Evolutionary conservation across 2,329 filamentous ascomycete genomes (phyloP), one percentile per base, ranked within the genome.

Genomic region (Phialocephala subalpina): DNA sequence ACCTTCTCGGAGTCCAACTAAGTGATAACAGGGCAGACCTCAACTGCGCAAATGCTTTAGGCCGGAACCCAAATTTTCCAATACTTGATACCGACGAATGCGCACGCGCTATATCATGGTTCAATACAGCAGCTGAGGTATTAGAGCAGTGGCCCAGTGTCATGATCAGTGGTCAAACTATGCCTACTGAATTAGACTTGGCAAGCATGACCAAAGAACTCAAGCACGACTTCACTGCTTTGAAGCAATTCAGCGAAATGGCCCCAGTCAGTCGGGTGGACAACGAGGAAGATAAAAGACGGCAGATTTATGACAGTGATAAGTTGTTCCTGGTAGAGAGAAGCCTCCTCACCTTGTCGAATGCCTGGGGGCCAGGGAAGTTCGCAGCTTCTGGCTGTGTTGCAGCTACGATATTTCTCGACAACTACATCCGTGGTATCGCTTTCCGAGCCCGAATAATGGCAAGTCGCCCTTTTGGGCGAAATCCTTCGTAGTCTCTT

Each of bases 11-110:
- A 29, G 42, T 7, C n/a, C 3, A 33, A 35, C 62, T 59, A 33
- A 40, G n/a, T 29, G 9, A 38, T 33, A 3, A n/a, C 18, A 70
- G 68, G 66, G 58, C 68, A 16, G 68, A 70, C 56, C 40, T 68
- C 3, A 67, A 65, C 12, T 69, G 63, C 40, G 65, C 68, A 9
- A 69, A 66, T 42, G 61, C 63, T 33, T 36, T 70, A 14, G 63
- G 65, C 38, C 61, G 11, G 25, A 36, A 60, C 22, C 64, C 65
- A 11, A 1, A 63, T 5, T 68, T 66, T 33, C n/a, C 42, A n/a
- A 25, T 49, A 12, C 29, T 47, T 58, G 56, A 65, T 1, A 56
- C 4, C 33, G 42, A 52, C 29, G 38, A 52, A 9, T 36, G 25
- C 8, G 18, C n/a, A 20, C 2, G n/a, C n/a, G 22, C 38, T 33